Base-by-base conservation (phyloP, 257 asterid genomes). In the Paulownia fortunei region DNA sequence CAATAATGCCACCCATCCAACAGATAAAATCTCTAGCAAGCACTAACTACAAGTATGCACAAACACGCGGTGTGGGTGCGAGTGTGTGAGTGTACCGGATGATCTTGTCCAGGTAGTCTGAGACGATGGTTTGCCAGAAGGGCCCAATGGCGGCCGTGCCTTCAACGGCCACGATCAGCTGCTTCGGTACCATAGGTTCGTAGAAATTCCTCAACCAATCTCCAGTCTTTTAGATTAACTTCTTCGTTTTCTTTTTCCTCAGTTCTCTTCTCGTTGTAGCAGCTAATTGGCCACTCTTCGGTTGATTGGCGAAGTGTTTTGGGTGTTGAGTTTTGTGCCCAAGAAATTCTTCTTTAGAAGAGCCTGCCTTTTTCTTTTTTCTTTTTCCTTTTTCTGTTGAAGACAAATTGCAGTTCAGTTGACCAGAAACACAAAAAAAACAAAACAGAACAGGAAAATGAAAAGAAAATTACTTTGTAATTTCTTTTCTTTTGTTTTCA, bases 91-190 rank as follows among this genome's bases (percentile, higher is more conserved):
- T 42, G 55, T 89, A 93, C 98, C 97, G 82, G 46, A 96, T 83
- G 67, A 86, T 89, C 78, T 93, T 96, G 21, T 88, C 92, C 65
- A 96, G 97, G 81, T 93, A 90, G 73, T 93, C 98, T 71, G 94
- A 83, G 63, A 92, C 30, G 69, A 96, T 85, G 72, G 89, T 88
- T 44, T 81, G 72, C 99, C 99, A 96, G 73, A 68, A 85, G 4
- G 97, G 97, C 3, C 97, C 97, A 52, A 89, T 37, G 78, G 98
- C 92, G 65, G 98, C 94, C 30, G 99, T 93, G 82, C 97, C 97
- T 89, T 96, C 99, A 6, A 96, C 91, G 44, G 83, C 97, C 56
- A 96, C 84, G 79, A 93, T 92, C 89, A 96, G 79, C 81, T 90
- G 90, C 51, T 88, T 91, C 76, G 84, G 78, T 60, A 84, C 84